Evolutionary conservation across 192 early-diverging fungal genomes (phyloP).

Genomic region (Anaeromyces robustus): DNA sequence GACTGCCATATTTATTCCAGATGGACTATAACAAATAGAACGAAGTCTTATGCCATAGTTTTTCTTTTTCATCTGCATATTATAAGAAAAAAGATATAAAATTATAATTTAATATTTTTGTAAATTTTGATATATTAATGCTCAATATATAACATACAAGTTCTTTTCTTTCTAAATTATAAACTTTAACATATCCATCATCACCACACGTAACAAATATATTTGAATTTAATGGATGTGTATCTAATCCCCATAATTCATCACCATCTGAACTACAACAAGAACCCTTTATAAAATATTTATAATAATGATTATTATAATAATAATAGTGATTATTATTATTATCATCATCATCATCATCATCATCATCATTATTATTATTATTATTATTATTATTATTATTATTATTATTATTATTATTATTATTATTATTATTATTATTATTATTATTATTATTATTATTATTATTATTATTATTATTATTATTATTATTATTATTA

Average conservation of each 20-base stretch:
- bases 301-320: background rate
- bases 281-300: background rate
- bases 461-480: background rate
- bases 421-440: background rate
- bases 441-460: background rate
- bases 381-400: background rate
- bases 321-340: background rate
- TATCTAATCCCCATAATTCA: slow-evolving; percentile 17
- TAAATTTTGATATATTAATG: background rate
- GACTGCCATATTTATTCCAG: slow-evolving; percentile 7
- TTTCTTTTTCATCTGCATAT: background rate
- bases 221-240: slow-evolving; percentile 10
- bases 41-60: background rate
- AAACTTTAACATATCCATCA: slow-evolving; percentile 12
- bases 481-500: background rate
- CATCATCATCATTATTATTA: background rate
- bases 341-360: background rate
- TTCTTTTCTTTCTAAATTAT: slow-evolving; percentile 5
- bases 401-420: background rate
- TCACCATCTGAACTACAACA: background rate
- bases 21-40: background rate
- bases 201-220: slow-evolving; percentile 9
- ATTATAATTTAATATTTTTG: slow-evolving; percentile 5
- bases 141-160: background rate
- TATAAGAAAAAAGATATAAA: background rate